Evolutionary conservation across 805 yeast genomes (phyloP), one percentile per base, ranked within the genome.

Genomic region (Pichia eremophila): DNA sequence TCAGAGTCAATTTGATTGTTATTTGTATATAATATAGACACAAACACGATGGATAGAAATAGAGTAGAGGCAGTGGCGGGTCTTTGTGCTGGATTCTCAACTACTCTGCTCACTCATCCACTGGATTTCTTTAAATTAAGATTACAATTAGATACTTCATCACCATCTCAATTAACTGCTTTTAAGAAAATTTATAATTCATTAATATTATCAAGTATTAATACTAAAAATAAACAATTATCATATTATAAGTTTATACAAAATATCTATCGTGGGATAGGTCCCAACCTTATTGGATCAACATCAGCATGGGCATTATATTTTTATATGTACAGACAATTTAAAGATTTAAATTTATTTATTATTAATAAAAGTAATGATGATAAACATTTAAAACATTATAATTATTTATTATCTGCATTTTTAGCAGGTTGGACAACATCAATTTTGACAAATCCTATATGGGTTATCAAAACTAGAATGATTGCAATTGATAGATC

Each of bases 381-480:
- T 43, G 51, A 48, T 40, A 55, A 61, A 5, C 53, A 59, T 9
- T 61, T 75, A 41, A 62, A 65, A 22, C 65, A 79, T 8, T 61
- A 65, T 46, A 70, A 73, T 51, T 78, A 79, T 62, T 56, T 83
- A 29, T 46, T 66, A 4, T 66, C 83, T 43, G 85, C 89, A 2
- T 73, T 79, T 43, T 53, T 72, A 2, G 89, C 97, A 0, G 99
- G 99, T 0, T 58, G 80, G 39, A 57, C 80, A 6, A 87, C 96
- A 0, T 76, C 95, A 1, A 47, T 87, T 0, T 39, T 85, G 15
- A 90, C 99, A 1, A 93, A 89, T 60, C 99, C 99, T 1, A 75
- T 91, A 11, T 91, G 99, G 99, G 96, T 93, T 1, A 63, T 93
- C 18, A 93, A 93, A 64, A 93, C 99, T 0, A 72, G 98, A 51